Base-by-base conservation (phyloP, 768 basidiomycete genomes). In the Myochromella boudieri region DNA sequence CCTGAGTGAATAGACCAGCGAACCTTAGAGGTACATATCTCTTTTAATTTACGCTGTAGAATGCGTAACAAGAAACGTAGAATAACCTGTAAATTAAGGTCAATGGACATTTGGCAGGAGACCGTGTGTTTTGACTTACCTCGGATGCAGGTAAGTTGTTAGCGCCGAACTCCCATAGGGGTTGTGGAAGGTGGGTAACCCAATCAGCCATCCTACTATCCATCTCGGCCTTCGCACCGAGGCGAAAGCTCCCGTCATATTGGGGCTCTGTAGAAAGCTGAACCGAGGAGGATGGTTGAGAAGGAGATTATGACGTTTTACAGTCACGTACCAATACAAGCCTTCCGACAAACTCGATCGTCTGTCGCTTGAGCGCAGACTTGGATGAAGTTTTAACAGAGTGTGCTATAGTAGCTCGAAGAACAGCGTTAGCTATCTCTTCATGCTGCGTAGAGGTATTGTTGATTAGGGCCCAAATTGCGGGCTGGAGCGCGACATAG, bases 111-210 rank as follows among this genome's bases (percentile, higher is more conserved):
- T 60, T 33, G 53, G 39, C 21, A 32, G 40, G 39, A 17, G n/a
- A 42, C 29, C 29, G 15, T 24, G 32, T 22, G 38, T 18, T 17
- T 36, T n/a, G 14, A 43, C 72, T 53, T 41, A 88, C 91, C 77
- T 89, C 82, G 0, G 84, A 83, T 3, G 76, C 67, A 1, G 63
- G 54, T 14, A 76, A 60, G 59, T 90, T 79, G 43, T 65, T 77
- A 8, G 64, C 65, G 3, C 86, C 85, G 8, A 87, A 64, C 63
- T 97, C 94, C 95, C 95, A 97, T 3, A 97, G 69, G 5, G 76
- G 75, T 64, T 81, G 85, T 0, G 94, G 91, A 34, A 97, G 75
- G 53, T 87, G 81, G 21, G 76, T 62, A 14, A 92, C 53, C 92
- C 94, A 97, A 17, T 76, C 76, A 41, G 73, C 67, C 29, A 85